These are phyloP conservation scores for Phytophthora pseudosyringae DNA, from an alignment of 352 stramenopile species.

Conservation along the genomic window DNA sequence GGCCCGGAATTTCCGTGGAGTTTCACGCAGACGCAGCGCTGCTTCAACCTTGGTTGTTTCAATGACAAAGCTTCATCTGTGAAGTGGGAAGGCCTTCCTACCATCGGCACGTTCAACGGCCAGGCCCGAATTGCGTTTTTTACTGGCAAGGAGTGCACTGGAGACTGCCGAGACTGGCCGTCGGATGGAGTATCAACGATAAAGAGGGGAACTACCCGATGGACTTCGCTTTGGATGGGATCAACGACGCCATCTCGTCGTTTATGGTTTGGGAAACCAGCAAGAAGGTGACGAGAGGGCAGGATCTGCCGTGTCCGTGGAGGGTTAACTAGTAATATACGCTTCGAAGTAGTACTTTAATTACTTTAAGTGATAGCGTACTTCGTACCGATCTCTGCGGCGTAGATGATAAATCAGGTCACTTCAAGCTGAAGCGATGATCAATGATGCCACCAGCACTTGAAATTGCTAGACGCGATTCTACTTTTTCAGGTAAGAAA, in stretches of 20 bases:
- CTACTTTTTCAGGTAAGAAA: background rate
- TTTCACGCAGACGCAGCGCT: slow-evolving; percentile 3
- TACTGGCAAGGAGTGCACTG: slow-evolving; percentile 13
- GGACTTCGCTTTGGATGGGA: slow-evolving; percentile 24
- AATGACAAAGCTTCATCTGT: slow-evolving; percentile 25
- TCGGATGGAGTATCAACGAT: slow-evolving; percentile 7
- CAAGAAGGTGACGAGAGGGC: slow-evolving; percentile 13
- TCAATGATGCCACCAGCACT: background rate
- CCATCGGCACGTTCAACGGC: slow-evolving; percentile 1
- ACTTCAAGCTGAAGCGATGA: no score
- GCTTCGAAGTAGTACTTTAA: background rate
- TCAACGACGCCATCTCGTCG: slow-evolving; percentile 31
- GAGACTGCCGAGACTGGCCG: slow-evolving; percentile 12
- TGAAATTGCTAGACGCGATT: background rate
- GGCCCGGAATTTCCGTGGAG: background rate
- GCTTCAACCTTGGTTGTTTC: slow-evolving; percentile 25
- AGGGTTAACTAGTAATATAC: slow-evolving; percentile 1
- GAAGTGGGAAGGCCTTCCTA: slow-evolving; percentile 20
- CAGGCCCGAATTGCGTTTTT: slow-evolving; percentile 29
- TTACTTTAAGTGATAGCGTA: no score
- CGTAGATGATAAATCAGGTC: no score
- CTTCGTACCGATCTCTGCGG: no score
- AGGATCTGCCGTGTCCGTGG: slow-evolving; percentile 28
- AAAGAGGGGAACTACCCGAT: slow-evolving; percentile 21
- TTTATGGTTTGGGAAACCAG: slow-evolving; percentile 37